Base-by-base conservation (phyloP, 2,329 filamentous ascomycete genomes). In the Colletotrichum cereale region DNA sequence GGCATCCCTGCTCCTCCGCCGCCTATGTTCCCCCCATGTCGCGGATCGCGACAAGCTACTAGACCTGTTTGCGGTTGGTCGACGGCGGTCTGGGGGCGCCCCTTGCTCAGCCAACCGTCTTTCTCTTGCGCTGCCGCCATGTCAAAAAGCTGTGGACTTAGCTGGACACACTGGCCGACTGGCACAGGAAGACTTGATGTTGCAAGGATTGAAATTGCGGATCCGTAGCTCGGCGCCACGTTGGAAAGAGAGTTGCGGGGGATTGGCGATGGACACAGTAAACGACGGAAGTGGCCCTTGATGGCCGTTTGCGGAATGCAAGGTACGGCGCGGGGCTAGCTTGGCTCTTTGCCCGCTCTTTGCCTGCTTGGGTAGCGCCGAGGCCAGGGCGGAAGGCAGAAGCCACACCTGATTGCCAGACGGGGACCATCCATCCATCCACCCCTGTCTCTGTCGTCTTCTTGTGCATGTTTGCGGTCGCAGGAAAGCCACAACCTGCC, bases 391-490 rank as follows among this genome's bases (percentile, higher is more conserved):
- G 65, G 53, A 50, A 69, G 38, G 26, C 58, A 69, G 69, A 72
- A 72, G 69, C 69, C 69, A 72, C 69, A 64, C 65, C 69, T 72
- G 69, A 69, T 61, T 60, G 42, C n/a, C 53, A 68, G 58, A 69
- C 69, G 31, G 53, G 38, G 65, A 53, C 16, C 44, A 24, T 47
- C 10, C 3, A 44, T 44, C 18, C 24, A 26, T 38, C 40, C 38
- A 48, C 24, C 44, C 44, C 36, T 31, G 31, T 16, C 24, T 56
- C 48, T 26, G 34, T 24, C 26, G 42, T 29, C 29, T 29, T 50
- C 42, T 62, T 47, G 34, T 57, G 48, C 40, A 71, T 48, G 68
- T 26, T 71, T 68, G 52, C 65, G 66, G 66, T 42, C 21, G 61
- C 42, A 40, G 18, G 40, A 21, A 42, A 72, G 69, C 58, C 69